Conservation (phyloP, 768 basidiomycete genomes). For the Trametes elegans region DNA sequence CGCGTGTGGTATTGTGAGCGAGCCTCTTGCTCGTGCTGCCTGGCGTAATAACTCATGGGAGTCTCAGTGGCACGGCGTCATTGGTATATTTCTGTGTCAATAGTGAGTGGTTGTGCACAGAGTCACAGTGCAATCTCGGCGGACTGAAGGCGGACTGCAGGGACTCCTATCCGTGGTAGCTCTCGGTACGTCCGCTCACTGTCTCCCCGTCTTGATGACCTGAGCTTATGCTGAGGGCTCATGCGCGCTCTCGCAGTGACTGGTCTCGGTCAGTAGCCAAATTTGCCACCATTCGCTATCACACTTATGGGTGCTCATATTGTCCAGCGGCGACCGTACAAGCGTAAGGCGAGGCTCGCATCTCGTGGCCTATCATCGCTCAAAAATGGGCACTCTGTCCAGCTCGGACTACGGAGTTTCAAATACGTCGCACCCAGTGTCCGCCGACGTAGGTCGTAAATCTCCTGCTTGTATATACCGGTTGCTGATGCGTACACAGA, state of each 20-base stretch:
- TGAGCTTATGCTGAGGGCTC: background rate
- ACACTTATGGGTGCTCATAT: too few species aligned
- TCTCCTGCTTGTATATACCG: background rate
- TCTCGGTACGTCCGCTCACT: conserved; percentile 2
- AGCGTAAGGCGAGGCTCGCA: conserved; percentile 1
- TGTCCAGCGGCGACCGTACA: conserved; percentile 5
- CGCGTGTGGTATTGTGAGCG: conserved; percentile 8
- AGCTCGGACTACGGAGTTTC: background rate
- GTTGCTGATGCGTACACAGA: background rate
- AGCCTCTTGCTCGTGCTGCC: background rate
- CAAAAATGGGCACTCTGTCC: too few species aligned
- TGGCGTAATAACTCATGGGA: too few species aligned
- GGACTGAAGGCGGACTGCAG: background rate
- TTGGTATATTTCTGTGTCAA: conserved; percentile 7
- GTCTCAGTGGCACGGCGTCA: conserved; percentile 7
- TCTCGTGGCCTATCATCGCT: too few species aligned
- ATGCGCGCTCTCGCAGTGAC: background rate
- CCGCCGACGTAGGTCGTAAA: background rate
- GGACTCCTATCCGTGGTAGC: background rate
- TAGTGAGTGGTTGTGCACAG: background rate
- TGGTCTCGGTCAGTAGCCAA: conserved; percentile 4
- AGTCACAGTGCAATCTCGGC: too few species aligned
- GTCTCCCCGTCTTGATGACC: background rate
- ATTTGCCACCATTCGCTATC: background rate
- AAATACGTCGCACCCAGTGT: background rate